phyloP scores from a whole-genome alignment of 495 filamentous ascomycete species.

The Neurospora sp. region DNA sequence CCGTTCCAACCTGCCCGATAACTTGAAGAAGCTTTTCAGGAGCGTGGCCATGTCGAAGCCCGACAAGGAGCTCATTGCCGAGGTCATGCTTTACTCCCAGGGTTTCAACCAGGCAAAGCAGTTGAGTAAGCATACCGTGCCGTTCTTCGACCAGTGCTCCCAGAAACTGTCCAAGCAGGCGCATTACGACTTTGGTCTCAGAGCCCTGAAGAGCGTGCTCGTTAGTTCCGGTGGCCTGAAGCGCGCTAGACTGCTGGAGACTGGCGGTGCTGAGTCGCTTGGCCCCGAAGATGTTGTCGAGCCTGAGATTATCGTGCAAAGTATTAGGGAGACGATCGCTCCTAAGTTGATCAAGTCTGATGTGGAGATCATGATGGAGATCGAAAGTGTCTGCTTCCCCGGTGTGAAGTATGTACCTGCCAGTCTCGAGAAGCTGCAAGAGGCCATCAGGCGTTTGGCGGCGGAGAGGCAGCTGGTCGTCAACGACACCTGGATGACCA shows the following conservation, averaged over 20 bases:
- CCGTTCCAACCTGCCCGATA: constrained; percentile 94
- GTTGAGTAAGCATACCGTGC: constrained; percentile 87
- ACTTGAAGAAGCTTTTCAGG: constrained; percentile 97
- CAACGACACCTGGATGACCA: constrained; percentile 92
- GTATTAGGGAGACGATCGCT: constrained; percentile 94
- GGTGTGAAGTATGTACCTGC: constrained; percentile 89
- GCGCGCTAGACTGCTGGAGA: constrained; percentile 59
- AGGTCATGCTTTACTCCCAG: constrained; percentile 99
- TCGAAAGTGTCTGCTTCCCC: constrained; percentile 82
- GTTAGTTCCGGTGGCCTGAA: constrained; percentile 96
- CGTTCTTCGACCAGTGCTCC: constrained; percentile 90
- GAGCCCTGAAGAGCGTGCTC: constrained; percentile 95
- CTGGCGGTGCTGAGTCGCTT: constrained; percentile 33
- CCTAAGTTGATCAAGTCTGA: constrained; percentile 90
- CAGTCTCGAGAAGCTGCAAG: constrained; percentile 64
- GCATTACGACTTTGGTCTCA: constrained; percentile 96
- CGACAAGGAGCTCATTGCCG: constrained; percentile 97
- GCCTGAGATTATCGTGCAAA: constrained; percentile 98
- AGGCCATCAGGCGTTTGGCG: constrained; percentile 73
- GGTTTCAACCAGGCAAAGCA: constrained; percentile 93
- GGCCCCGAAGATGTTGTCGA: constrained; percentile 70
- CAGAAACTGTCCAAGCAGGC: constrained; percentile 82
- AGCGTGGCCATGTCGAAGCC: constrained; percentile 99
- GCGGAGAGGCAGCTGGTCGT: constrained; percentile 73
- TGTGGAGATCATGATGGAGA: constrained; percentile 74